Percentiles rank a stretch among this genome's conserved stretches.
Evolutionary conservation across 164 flowering plant genomes (phyloP).

Genomic region (Houttuynia cordata): DNA sequence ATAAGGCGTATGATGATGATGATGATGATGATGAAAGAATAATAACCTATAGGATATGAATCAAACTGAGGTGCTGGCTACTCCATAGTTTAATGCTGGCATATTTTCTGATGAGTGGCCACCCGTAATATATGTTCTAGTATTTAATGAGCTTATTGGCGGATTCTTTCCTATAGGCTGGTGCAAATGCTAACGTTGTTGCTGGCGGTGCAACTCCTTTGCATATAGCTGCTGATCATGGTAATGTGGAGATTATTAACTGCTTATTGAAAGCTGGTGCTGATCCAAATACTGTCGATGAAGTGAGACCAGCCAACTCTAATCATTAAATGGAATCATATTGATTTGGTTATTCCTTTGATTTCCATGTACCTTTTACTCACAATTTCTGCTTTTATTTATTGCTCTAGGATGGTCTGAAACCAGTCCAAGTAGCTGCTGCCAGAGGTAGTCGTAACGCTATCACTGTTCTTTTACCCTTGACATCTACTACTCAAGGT

Average conservation of each 20-base stretch:
- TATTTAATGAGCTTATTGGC: background rate
- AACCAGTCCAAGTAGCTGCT: constrained; percentile 86
- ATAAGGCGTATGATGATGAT: no score
- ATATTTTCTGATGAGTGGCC: background rate
- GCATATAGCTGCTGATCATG: constrained; percentile 88
- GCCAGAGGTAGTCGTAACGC: constrained; percentile 50
- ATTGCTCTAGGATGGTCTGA: constrained; percentile 57
- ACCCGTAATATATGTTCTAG: background rate
- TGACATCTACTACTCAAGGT: constrained; percentile 37
- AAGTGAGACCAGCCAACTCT: constrained; percentile 33
- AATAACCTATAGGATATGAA: no score
- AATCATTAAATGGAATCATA: background rate
- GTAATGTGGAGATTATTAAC: constrained; percentile 47
- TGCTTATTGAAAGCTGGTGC: constrained; percentile 86
- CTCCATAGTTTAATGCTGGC: background rate
- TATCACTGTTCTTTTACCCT: constrained; percentile 68
- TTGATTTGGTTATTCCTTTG: background rate
- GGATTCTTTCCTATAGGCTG: constrained; percentile 44
- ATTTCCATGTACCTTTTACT: background rate
- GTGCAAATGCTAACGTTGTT: constrained; percentile 59
- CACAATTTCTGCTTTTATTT: background rate
- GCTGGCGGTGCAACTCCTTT: constrained; percentile 95
- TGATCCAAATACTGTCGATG: constrained; percentile 74
- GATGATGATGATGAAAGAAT: no score
- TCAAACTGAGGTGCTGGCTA: no score